These are phyloP conservation scores for Apiospora pterosperma DNA, from an alignment of 2,329 filamentous ascomycete species.

Conservation along the genomic window DNA sequence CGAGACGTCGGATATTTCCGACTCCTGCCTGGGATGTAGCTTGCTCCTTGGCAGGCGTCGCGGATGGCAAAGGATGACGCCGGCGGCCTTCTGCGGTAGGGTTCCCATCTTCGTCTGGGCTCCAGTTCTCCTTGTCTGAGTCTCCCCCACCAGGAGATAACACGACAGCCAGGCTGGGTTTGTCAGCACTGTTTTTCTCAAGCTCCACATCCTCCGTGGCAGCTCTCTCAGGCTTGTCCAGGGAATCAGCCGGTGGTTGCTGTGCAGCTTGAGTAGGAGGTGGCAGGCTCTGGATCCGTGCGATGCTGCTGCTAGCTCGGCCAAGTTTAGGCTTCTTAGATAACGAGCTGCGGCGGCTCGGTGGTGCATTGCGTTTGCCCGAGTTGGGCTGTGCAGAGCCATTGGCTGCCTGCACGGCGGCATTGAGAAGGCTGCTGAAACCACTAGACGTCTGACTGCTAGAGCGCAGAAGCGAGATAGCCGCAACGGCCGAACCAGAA, in stretches of 20 bases:
- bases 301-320: constrained; percentile 59
- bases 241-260: constrained; percentile 16
- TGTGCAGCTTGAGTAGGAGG: constrained; percentile 24
- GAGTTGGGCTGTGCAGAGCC: constrained; percentile 50
- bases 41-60: constrained; percentile 17
- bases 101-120: constrained; percentile 48
- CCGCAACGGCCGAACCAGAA: constrained; percentile 74
- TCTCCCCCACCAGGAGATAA: constrained; percentile 57
- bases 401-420: constrained; percentile 8
- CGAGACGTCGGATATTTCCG: constrained; percentile 37
- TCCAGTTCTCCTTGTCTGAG: constrained; percentile 95
- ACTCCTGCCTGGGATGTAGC: constrained; percentile 6
- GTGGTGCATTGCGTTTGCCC: constrained; percentile 60
- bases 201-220: constrained; percentile 12
- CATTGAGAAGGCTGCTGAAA: constrained; percentile 33
- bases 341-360: constrained; percentile 21
- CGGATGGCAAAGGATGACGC: constrained; percentile 33
- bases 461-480: constrained; percentile 77
- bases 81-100: constrained; percentile 25
- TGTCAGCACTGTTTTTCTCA: constrained; percentile 24
- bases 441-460: constrained; percentile 51
- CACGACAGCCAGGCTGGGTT: constrained; percentile 39
- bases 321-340: constrained; percentile 62
- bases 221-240: constrained; percentile 18
- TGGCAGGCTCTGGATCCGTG: constrained; percentile 50